phyloP scores from a whole-genome alignment of 1,284 basidiomycete genomes.

The Puccinia triticina region DNA sequence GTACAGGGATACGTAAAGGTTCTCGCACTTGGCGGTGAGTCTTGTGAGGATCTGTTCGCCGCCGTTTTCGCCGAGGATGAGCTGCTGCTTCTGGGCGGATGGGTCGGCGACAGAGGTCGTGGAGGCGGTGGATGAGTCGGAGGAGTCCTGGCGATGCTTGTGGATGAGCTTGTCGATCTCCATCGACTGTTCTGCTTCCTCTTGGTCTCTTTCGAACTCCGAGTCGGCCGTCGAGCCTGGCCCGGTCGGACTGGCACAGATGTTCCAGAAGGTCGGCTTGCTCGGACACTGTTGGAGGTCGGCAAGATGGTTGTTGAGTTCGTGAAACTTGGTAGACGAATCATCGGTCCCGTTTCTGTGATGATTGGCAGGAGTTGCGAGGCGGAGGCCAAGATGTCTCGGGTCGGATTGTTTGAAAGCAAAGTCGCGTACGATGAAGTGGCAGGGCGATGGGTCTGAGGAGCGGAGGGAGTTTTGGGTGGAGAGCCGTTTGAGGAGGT shows the following conservation, averaged over 20 bases:
- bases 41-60: neutral
- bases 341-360: neutral
- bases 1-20: constrained; percentile 34
- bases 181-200: constrained; percentile 19
- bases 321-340: neutral
- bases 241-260: constrained; percentile 28
- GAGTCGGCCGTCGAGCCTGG: constrained; percentile 2
- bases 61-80: neutral
- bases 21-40: neutral
- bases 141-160: constrained; percentile 3
- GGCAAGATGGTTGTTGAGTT: neutral
- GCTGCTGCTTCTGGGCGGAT: neutral
- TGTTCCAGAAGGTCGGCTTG: constrained; percentile 5
- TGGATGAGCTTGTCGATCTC: constrained; percentile 34
- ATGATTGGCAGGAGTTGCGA: neutral
- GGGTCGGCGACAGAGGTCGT: neutral
- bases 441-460: neutral
- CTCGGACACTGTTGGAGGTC: neutral
- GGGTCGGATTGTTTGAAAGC: constrained; percentile 30
- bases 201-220: constrained; percentile 20
- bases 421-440: constrained; percentile 34
- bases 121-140: neutral
- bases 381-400: neutral
- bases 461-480: neutral
- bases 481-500: constrained; percentile 11